These are phyloP conservation scores for Selenicereus undatus DNA, from an alignment of 148 eudicot genomes.

Conservation along the genomic window DNA sequence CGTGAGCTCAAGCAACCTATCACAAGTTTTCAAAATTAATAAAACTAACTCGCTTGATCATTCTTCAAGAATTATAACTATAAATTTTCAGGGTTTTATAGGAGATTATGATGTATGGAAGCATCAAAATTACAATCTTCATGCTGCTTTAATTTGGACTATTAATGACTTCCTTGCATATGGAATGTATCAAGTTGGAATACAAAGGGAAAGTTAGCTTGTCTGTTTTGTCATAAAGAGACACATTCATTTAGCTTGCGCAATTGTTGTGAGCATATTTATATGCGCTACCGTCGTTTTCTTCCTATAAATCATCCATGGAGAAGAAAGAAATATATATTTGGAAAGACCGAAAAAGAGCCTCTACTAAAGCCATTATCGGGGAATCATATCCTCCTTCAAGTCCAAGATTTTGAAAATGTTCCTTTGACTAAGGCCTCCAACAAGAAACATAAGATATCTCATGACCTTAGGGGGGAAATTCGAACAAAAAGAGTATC, in stretches of 20 bases:
- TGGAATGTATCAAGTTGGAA: neutral
- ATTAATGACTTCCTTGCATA: neutral
- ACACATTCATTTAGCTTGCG: neutral
- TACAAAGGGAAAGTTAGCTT: neutral
- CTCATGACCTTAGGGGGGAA: neutral
- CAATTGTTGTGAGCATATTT: neutral
- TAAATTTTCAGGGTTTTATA: no score
- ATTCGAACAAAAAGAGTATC: no score
- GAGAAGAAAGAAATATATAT: neutral
- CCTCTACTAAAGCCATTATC: neutral
- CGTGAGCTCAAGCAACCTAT: no score
- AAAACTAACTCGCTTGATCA: no score
- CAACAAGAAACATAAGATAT: neutral
- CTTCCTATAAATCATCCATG: neutral
- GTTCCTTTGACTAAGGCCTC: neutral
- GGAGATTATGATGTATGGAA: neutral
- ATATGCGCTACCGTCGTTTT: neutral
- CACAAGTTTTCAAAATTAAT: no score
- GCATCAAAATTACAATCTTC: neutral
- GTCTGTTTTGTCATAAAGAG: neutral
- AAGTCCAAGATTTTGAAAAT: neutral
- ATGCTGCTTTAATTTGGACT: neutral
- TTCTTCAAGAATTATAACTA: no score
- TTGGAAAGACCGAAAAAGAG: neutral
- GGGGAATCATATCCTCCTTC: neutral